Evolutionary conservation across 225 moss, liverwort and hornwort genomes (phyloP).

Genomic region (Bryum argenteum): DNA sequence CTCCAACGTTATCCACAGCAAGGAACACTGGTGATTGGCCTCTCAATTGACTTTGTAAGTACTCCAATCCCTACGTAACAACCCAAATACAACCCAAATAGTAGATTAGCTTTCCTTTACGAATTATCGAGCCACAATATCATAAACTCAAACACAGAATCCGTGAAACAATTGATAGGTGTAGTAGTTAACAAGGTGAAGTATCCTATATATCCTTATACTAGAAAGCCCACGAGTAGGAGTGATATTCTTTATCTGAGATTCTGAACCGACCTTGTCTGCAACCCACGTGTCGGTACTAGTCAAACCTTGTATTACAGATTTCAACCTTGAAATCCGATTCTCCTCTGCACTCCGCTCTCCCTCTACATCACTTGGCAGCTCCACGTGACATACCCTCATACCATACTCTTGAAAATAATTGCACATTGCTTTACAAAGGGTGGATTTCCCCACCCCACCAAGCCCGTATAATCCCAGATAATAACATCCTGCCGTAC

Average conservation of each 20-base stretch:
- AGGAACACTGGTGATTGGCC: neutral
- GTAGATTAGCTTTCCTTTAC: neutral
- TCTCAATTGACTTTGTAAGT: neutral
- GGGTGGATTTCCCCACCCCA: neutral
- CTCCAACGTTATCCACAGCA: constrained; percentile 30
- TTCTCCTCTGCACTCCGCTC: accelerated
- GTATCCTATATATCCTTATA: too few relatives aligned
- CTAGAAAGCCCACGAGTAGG: too few relatives aligned
- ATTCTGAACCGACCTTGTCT: accelerated
- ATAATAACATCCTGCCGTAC: neutral
- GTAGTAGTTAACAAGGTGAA: too few relatives aligned
- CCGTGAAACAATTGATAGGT: too few relatives aligned
- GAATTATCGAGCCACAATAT: too few relatives aligned
- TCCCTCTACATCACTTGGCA: neutral
- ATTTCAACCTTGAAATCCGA: neutral
- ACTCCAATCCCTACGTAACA: neutral
- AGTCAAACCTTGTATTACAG: neutral
- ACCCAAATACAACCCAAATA: neutral
- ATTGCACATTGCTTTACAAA: constrained; percentile 4
- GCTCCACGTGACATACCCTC: constrained; percentile 1
- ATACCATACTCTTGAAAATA: neutral
- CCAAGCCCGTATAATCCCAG: neutral
- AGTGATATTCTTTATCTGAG: neutral
- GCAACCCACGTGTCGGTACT: accelerated
- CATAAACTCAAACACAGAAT: too few relatives aligned